phyloP scores from a whole-genome alignment of 2,329 filamentous ascomycete species.

The Talaromyces amestolkiae region DNA sequence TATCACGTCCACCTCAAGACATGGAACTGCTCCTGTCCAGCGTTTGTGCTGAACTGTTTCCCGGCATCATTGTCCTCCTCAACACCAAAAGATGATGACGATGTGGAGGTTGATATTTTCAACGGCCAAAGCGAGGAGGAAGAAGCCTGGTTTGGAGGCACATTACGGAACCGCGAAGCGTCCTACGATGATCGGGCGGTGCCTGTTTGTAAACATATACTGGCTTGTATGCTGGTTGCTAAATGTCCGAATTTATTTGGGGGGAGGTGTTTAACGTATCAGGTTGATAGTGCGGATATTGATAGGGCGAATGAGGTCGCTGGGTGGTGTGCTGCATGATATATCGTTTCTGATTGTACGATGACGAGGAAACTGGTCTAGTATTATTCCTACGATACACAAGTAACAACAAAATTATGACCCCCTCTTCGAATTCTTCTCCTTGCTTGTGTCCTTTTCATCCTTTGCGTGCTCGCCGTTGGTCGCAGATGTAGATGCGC shows the following conservation, averaged over 20 bases:
- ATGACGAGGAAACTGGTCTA: slow-evolving; percentile 22
- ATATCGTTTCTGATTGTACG: slow-evolving; percentile 20
- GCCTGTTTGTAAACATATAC: slow-evolving; percentile 77
- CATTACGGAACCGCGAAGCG: slow-evolving; percentile 24
- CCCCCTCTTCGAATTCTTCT: slow-evolving; percentile 59
- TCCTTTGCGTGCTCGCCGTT: slow-evolving; percentile 54
- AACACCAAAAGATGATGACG: background rate
- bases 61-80: background rate
- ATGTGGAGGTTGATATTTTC: slow-evolving; percentile 1
- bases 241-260: slow-evolving; percentile 60
- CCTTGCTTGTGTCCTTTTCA: slow-evolving; percentile 56
- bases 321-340: slow-evolving; percentile 60
- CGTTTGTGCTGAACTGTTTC: slow-evolving; percentile 74
- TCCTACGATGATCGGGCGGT: slow-evolving; percentile 19
- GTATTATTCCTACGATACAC: slow-evolving; percentile 14
- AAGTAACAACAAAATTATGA: slow-evolving; percentile 42
- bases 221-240: slow-evolving; percentile 76
- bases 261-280: slow-evolving; percentile 47
- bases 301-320: slow-evolving; percentile 67
- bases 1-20: slow-evolving; percentile 72
- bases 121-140: background rate
- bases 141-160: slow-evolving; percentile 37
- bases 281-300: slow-evolving; percentile 19
- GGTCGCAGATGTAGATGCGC: slow-evolving; percentile 41
- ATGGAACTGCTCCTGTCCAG: slow-evolving; percentile 90